A percentile compares a stretch with the other conserved stretches of the same genome.
Conservation (phyloP, 1,284 basidiomycete species). For the Chalciporus sp. region DNA sequence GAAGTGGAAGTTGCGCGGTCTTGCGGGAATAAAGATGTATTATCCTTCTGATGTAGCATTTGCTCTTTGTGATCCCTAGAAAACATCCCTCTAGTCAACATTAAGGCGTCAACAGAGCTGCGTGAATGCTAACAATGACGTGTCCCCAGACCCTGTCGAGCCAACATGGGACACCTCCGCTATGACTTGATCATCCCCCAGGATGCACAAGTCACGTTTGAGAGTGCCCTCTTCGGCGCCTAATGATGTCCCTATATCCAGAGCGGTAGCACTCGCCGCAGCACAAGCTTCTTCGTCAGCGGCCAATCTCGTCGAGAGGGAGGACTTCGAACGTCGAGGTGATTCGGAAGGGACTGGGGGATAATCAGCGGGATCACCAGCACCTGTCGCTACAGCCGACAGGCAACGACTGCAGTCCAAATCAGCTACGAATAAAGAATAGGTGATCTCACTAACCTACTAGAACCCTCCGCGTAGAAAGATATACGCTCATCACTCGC, state of each 20-base stretch:
- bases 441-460: background rate
- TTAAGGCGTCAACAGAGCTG: too few species aligned
- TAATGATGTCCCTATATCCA: too few species aligned
- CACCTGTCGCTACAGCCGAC: background rate
- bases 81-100: too few species aligned
- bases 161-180: too few species aligned
- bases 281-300: background rate
- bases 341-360: background rate
- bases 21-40: too few species aligned
- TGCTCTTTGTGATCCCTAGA: too few species aligned
- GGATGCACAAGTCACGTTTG: background rate
- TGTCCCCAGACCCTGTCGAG: too few species aligned
- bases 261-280: background rate
- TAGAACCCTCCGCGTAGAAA: background rate
- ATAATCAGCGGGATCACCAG: background rate
- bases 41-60: too few species aligned
- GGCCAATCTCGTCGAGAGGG: background rate
- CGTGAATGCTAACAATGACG: too few species aligned
- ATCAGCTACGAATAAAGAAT: too few species aligned
- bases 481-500: background rate
- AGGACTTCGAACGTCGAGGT: background rate
- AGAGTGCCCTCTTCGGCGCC: too few species aligned
- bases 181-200: background rate
- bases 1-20: too few species aligned
- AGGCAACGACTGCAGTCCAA: background rate